A percentile compares a stretch with the other conserved stretches of the same genome.
phyloP scores from a whole-genome alignment of 2,329 filamentous ascomycete genomes.

The Ophiostoma triangulosporum region DNA sequence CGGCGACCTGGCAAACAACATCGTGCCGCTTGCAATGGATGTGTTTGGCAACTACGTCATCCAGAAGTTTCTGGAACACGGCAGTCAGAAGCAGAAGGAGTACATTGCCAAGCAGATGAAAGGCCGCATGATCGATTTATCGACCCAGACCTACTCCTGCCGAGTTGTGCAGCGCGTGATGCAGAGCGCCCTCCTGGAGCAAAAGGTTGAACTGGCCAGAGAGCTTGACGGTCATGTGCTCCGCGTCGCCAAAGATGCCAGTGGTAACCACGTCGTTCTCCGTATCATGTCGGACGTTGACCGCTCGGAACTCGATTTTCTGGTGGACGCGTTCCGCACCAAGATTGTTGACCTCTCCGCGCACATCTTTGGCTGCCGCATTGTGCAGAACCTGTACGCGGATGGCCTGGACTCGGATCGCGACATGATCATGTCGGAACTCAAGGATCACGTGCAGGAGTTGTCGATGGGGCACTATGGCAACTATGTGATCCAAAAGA shows the following conservation, averaged over 20 bases:
- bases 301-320: slow-evolving; percentile 65
- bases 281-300: slow-evolving; percentile 79
- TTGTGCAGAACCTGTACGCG: slow-evolving; percentile 86
- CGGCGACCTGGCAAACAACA: slow-evolving; percentile 71
- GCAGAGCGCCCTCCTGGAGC: slow-evolving; percentile 81
- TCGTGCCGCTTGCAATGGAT: slow-evolving; percentile 82
- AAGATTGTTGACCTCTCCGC: slow-evolving; percentile 61
- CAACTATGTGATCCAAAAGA: slow-evolving; percentile 92
- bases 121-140: slow-evolving; percentile 66
- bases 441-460: slow-evolving; percentile 56
- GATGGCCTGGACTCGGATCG: slow-evolving; percentile 61
- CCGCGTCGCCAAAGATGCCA: slow-evolving; percentile 69
- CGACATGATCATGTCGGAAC: slow-evolving; percentile 59
- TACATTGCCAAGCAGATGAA: slow-evolving; percentile 77
- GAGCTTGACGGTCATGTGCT: slow-evolving; percentile 69
- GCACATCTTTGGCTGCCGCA: slow-evolving; percentile 79
- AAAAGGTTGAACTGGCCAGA: slow-evolving; percentile 44
- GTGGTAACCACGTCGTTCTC: slow-evolving; percentile 94
- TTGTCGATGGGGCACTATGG: slow-evolving; percentile 82
- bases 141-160: slow-evolving; percentile 83
- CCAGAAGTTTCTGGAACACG: slow-evolving; percentile 94
- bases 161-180: slow-evolving; percentile 94
- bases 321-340: slow-evolving; percentile 66
- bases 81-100: slow-evolving; percentile 86
- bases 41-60: slow-evolving; percentile 98